Evolutionary conservation across 371 early-diverging fungal species (phyloP), one percentile per base, ranked within the genome.

Genomic region (Mucor racemosus): DNA sequence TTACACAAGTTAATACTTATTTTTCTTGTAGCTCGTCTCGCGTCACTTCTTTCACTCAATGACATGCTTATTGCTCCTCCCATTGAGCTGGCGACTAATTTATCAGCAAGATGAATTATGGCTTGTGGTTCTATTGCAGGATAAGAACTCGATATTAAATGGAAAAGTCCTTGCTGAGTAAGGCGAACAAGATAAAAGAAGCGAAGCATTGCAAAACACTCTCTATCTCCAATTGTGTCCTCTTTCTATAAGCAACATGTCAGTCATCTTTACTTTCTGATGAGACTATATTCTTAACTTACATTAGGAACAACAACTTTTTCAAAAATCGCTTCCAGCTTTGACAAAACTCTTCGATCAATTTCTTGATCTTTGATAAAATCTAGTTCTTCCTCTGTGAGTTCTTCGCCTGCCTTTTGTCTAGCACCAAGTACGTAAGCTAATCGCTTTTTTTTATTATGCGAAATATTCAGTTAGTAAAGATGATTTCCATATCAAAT

Each of bases 171-270:
- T 64, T 71, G 71, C 26, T 71, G 71, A 35, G 67, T 61, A 5
- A 71, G 9, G 26, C 71, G 59, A 11, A 71, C 71, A 5, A 71
- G 13, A 9, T 71, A 71, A 48, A 71, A 71, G 42, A 71, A 63
- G 21, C 66, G 67, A 7, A 71, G 19, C 1, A 67, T 8, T 7
- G 53, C 19, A 4, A 44, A 41, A 5, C 10, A 35, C 3, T 64
- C 42, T 54, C 13, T 15, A 39, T 26, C n/a, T 15, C n/a, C 14
- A 58, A 58, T 26, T 26, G 26, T 1, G 3, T 26, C 26, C 26
- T 26, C 26, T 26, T 26, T 26, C 26, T 26, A 26, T 26, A 26
- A 26, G 26, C 26, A 26, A 26, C 26, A 26, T 1, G 26, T 26
- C 26, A 26, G 3, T 26, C 26, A 26, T 26, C 26, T 26, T 26